Conservation (phyloP, 768 basidiomycete species). For the Leucosporidium yakuticum region DNA sequence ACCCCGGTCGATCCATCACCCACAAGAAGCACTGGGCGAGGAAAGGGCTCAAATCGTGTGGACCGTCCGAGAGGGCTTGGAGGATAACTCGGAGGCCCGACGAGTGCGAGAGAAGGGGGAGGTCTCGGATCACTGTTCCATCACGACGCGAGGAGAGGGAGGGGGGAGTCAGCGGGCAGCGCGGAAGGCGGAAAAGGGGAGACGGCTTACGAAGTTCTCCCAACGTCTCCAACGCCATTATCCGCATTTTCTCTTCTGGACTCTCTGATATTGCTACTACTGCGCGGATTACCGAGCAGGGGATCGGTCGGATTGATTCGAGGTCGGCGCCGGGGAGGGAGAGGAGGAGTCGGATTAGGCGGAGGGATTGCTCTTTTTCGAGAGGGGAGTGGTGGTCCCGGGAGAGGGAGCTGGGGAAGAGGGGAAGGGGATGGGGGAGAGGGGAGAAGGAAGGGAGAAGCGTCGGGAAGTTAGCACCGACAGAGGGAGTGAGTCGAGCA, state of each 20-base stretch:
- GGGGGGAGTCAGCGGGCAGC: conserved; percentile 10
- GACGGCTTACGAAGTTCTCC: conserved; percentile 70
- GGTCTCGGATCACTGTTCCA: conserved; percentile 71
- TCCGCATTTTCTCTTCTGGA: conserved; percentile 77
- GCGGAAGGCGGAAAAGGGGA: conserved; percentile 17
- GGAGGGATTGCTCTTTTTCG: conserved; percentile 88
- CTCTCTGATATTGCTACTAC: conserved; percentile 91
- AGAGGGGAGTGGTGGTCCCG: conserved; percentile 74
- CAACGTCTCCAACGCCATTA: conserved; percentile 75
- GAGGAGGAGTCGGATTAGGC: conserved; percentile 64
- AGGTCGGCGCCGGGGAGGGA: conserved; percentile 12
- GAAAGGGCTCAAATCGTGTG: conserved; percentile 50
- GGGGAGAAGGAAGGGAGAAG: conserved; percentile 9
- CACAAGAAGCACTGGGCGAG: conserved; percentile 74
- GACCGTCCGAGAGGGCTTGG: conserved; percentile 83
- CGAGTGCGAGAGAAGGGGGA: conserved; percentile 69
- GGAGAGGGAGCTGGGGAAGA: conserved; percentile 47
- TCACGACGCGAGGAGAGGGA: background rate
- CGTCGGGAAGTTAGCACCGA: conserved; percentile 16
- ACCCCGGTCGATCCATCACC: conserved; percentile 76
- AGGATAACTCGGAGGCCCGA: conserved; percentile 81
- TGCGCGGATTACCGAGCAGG: conserved; percentile 73
- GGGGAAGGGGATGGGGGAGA: background rate
- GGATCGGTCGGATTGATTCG: conserved; percentile 36
- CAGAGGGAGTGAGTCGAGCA: background rate